Percentiles rank a stretch among this genome's conserved stretches.
Evolutionary conservation across 2,329 filamentous ascomycete genomes (phyloP).

Genomic region (Polychaeton citri): DNA sequence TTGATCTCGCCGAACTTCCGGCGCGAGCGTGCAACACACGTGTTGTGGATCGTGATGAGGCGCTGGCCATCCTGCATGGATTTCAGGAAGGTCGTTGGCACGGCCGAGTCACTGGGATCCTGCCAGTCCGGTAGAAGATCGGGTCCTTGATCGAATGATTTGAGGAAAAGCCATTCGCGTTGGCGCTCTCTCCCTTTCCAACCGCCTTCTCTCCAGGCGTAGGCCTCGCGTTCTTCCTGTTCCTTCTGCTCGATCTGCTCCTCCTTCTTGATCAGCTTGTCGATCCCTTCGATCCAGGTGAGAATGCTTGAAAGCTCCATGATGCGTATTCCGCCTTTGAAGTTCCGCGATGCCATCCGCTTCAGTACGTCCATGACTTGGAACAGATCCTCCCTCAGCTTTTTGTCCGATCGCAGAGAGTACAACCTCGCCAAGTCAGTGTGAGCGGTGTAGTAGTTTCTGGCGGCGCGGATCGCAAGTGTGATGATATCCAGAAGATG

Average conservation of each 20-base stretch:
- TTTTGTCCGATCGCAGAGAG: constrained; percentile 73
- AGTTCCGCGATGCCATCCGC: constrained; percentile 77
- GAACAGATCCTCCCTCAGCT: constrained; percentile 71
- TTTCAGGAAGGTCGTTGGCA: constrained; percentile 59
- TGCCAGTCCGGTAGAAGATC: constrained; percentile 24
- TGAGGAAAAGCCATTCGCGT: constrained; percentile 69
- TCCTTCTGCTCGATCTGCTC: constrained; percentile 65
- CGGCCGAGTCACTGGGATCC: constrained; percentile 25
- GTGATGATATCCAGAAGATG: constrained; percentile 87
- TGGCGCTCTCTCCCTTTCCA: constrained; percentile 62
- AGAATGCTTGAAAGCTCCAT: constrained; percentile 67
- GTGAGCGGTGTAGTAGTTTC: constrained; percentile 91
- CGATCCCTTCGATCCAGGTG: constrained; percentile 67
- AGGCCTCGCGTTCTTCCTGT: constrained; percentile 51
- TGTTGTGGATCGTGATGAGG: constrained; percentile 81
- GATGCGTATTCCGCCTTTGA: constrained; percentile 65
- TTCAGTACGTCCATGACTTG: constrained; percentile 83
- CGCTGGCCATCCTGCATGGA: constrained; percentile 65
- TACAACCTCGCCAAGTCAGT: constrained; percentile 75
- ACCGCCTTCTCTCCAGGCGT: constrained; percentile 68
- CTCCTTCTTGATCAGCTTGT: constrained; percentile 62
- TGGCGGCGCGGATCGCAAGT: constrained; percentile 86
- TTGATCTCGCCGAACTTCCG: constrained; percentile 83
- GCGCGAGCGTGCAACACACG: constrained; percentile 69
- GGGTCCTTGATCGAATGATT: constrained; percentile 48